phyloP scores from a whole-genome alignment of 495 filamentous ascomycete genomes.

The Penicillium lagena region DNA sequence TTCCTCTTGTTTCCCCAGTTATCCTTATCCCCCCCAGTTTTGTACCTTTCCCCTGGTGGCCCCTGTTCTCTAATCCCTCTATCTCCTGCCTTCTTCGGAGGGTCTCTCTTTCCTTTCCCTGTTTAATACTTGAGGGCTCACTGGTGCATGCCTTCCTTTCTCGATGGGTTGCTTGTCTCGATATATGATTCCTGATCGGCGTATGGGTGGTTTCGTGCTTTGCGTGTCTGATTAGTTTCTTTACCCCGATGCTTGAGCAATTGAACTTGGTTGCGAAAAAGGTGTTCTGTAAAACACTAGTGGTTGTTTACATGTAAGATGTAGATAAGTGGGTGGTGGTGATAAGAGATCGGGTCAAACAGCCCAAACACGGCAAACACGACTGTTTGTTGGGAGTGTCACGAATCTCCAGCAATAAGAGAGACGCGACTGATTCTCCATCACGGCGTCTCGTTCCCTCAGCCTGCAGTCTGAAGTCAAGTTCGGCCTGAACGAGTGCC shows the following conservation, averaged over 20 bases:
- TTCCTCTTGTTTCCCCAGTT: conserved; percentile 8
- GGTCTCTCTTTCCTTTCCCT: conserved; percentile 13
- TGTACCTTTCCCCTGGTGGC: conserved; percentile 8
- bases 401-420: background rate
- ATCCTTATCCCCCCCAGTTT: conserved; percentile 11
- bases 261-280: conserved; percentile 1
- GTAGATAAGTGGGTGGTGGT: too few species aligned
- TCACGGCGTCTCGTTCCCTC: background rate
- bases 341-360: conserved; percentile 1
- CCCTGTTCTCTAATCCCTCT: background rate
- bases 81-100: conserved; percentile 11
- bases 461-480: background rate
- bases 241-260: conserved; percentile 12
- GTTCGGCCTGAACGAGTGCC: too few species aligned
- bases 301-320: too few species aligned
- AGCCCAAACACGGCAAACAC: conserved; percentile 17
- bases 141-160: conserved; percentile 15
- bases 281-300: too few species aligned
- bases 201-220: conserved; percentile 20
- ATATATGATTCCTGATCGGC: conserved; percentile 22
- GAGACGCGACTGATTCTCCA: background rate
- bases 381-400: too few species aligned
- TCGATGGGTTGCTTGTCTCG: conserved; percentile 17
- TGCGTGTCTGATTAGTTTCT: conserved; percentile 16
- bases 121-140: conserved; percentile 24